These are phyloP conservation scores for Pleurotus djamor DNA, from an alignment of 768 basidiomycete genomes.

Conservation along the genomic window DNA sequence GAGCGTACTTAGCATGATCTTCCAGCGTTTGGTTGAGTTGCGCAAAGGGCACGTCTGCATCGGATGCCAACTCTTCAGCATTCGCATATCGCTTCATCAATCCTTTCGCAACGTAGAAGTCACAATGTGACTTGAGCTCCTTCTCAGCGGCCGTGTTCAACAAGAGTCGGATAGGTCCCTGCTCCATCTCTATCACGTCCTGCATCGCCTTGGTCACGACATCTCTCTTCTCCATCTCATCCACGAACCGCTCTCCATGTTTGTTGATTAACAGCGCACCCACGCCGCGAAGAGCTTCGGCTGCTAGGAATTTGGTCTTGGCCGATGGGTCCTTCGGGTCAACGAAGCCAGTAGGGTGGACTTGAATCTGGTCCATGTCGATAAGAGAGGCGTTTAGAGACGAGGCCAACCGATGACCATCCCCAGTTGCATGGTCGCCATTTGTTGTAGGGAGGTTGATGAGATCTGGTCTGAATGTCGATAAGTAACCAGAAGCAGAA, in stretches of 20 bases:
- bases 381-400: conserved; percentile 10
- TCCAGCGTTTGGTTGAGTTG: conserved; percentile 12
- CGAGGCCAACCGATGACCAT: conserved; percentile 18
- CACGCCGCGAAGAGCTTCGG: conserved; percentile 79
- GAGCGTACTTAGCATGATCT: conserved; percentile 10
- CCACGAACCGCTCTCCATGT: conserved; percentile 68
- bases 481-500: conserved; percentile 15
- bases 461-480: conserved; percentile 19
- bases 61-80: conserved; percentile 14
- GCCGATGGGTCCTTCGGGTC: conserved; percentile 72
- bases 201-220: conserved; percentile 20
- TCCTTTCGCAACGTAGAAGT: conserved; percentile 21
- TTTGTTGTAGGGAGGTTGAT: conserved; percentile 21
- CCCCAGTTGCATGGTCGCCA: conserved; percentile 23
- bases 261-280: conserved; percentile 74
- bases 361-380: conserved; percentile 23
- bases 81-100: conserved; percentile 20
- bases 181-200: conserved; percentile 13
- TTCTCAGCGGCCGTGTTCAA: conserved; percentile 13
- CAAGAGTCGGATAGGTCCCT: conserved; percentile 18
- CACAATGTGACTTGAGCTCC: conserved; percentile 20
- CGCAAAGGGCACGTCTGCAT: conserved; percentile 12
- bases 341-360: conserved; percentile 70
- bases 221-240: conserved; percentile 66
- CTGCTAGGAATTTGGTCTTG: conserved; percentile 78